Conservation (phyloP, 2,329 filamentous ascomycete species). For the Aspergillus floridensis region DNA sequence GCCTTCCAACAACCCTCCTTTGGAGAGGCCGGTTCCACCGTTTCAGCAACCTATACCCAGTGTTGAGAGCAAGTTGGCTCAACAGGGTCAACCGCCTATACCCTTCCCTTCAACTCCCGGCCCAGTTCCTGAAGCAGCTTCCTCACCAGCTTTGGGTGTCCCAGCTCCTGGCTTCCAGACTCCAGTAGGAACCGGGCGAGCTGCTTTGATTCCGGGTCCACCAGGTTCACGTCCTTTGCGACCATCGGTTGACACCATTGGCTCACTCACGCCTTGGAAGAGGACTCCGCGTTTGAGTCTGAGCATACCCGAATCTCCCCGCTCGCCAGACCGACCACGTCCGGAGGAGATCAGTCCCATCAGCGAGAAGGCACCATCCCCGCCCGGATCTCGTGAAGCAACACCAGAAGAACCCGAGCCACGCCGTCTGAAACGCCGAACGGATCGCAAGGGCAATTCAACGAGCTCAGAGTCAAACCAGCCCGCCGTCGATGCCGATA, state of each 20-base stretch:
- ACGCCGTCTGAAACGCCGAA: conserved; percentile 19
- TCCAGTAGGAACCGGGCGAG: conserved; percentile 25
- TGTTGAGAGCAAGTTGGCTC: conserved; percentile 14
- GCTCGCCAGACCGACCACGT: conserved; percentile 41
- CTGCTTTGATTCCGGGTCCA: conserved; percentile 22
- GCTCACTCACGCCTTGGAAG: conserved; percentile 46
- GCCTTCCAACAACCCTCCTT: conserved; percentile 14
- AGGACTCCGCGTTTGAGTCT: conserved; percentile 33
- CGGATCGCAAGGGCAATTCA: conserved; percentile 22
- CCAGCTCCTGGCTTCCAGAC: conserved; percentile 27
- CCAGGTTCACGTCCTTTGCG: conserved; percentile 30
- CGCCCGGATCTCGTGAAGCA: conserved; percentile 29
- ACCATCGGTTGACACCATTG: conserved; percentile 39
- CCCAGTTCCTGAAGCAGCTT: conserved; percentile 16
- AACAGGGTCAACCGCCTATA: conserved; percentile 18
- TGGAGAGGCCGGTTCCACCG: conserved; percentile 21
- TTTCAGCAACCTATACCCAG: conserved; percentile 19
- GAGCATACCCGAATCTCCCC: conserved; percentile 35
- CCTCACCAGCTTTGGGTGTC: conserved; percentile 26
- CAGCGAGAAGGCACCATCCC: conserved; percentile 43
- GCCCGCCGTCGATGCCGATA: conserved; percentile 15
- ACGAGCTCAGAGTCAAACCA: conserved; percentile 22
- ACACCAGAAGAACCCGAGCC: conserved; percentile 24
- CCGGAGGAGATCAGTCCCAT: conserved; percentile 48
- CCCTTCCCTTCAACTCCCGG: conserved; percentile 30